Percentiles rank a stretch among this genome's conserved stretches.
These are phyloP conservation scores for Candida xiaguanensis DNA, from an alignment of 805 yeast species.

Conservation along the genomic window DNA sequence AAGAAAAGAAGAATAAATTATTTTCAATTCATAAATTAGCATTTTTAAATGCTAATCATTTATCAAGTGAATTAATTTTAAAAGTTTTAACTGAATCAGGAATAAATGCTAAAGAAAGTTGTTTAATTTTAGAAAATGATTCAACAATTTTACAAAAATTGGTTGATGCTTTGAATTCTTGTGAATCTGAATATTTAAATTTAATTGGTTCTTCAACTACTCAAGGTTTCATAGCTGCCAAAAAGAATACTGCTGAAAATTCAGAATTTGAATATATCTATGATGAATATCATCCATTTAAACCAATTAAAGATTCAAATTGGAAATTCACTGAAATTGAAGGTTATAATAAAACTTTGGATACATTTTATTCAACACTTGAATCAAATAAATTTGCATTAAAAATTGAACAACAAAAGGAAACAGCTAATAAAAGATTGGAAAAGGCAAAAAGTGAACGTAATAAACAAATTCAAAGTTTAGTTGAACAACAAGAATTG, in stretches of 20 bases:
- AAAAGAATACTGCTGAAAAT: slow-evolving; percentile 40
- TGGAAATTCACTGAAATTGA: slow-evolving; percentile 36
- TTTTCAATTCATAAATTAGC: slow-evolving; percentile 66
- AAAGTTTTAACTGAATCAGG: slow-evolving; percentile 46
- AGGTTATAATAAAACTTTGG: slow-evolving; percentile 81
- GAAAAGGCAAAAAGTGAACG: slow-evolving; percentile 75
- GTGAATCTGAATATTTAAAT: slow-evolving; percentile 41
- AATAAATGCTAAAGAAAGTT: slow-evolving; percentile 43
- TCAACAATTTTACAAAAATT: slow-evolving; percentile 27
- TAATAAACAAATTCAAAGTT: slow-evolving; percentile 60
- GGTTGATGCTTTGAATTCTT: slow-evolving; percentile 40
- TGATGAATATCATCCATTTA: slow-evolving; percentile 70
- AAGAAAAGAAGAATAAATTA: slow-evolving; percentile 41
- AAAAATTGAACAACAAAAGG: slow-evolving; percentile 71
- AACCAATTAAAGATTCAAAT: slow-evolving; percentile 42
- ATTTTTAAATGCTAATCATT: slow-evolving; percentile 64
- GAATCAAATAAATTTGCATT: slow-evolving; percentile 78
- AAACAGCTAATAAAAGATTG: slow-evolving; percentile 69
- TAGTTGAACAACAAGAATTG: slow-evolving; percentile 57
- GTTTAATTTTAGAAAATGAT: slow-evolving; percentile 25
- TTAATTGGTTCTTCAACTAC: slow-evolving; percentile 35
- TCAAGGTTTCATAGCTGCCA: slow-evolving; percentile 62
- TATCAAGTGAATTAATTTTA: slow-evolving; percentile 76
- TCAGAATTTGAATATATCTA: slow-evolving; percentile 45
- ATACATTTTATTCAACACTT: slow-evolving; percentile 76